These are phyloP conservation scores for Rhododendron molle DNA, from an alignment of 148 eudicot genomes.

Conservation along the genomic window DNA sequence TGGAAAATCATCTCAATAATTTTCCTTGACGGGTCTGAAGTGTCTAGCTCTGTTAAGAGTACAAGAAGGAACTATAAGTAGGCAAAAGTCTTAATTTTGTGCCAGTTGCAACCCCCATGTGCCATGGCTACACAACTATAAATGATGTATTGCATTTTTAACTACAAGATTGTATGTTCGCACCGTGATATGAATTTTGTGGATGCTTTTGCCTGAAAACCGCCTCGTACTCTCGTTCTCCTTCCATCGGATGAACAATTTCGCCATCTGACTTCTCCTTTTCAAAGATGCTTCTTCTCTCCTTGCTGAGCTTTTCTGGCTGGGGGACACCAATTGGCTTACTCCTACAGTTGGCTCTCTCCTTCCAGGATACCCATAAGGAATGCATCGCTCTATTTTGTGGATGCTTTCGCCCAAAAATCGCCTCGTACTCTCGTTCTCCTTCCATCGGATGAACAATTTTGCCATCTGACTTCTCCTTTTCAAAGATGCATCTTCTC, in stretches of 20 bases:
- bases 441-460: neutral
- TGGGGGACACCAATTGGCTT: slow-evolving; percentile 14
- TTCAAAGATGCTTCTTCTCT: neutral
- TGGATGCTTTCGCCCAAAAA: neutral
- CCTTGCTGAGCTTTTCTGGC: neutral
- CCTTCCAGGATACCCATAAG: slow-evolving; percentile 32
- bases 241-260: neutral
- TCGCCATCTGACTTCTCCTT: neutral
- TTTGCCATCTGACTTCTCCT: neutral
- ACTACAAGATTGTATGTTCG: neutral
- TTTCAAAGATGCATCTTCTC: neutral
- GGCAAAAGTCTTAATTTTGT: neutral
- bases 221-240: neutral
- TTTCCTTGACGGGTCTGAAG: slow-evolving; percentile 33
- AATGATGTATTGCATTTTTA: neutral
- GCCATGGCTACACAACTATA: neutral
- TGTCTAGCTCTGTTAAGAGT: slow-evolving; percentile 22
- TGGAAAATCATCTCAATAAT: slow-evolving; percentile 30
- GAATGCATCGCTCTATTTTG: slow-evolving; percentile 19
- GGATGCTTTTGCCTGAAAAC: neutral
- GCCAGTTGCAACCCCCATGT: neutral
- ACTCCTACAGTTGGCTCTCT: slow-evolving; percentile 22
- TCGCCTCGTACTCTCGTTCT: neutral
- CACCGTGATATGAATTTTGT: neutral
- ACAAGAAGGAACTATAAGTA: neutral